Evolutionary conservation across 2,329 filamentous ascomycete genomes (phyloP).

Genomic region (Aspergillus tubingensis): DNA sequence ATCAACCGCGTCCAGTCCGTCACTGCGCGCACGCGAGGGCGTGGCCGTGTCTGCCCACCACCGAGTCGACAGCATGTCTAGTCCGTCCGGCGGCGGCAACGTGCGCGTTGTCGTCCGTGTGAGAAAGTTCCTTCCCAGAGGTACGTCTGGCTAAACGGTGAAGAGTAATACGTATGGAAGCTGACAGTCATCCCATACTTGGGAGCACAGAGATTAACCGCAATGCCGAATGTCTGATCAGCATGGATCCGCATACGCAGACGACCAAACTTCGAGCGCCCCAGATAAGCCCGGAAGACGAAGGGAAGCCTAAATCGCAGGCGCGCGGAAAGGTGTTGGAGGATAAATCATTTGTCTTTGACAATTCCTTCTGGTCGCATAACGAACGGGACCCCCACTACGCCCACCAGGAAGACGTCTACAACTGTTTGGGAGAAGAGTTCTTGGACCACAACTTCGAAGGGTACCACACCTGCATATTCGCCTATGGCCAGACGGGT

Average conservation of each 20-base stretch:
- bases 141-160: slow-evolving; percentile 47
- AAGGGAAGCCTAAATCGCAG: slow-evolving; percentile 61
- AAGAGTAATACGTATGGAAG: neutral
- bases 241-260: slow-evolving; percentile 87
- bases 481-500: slow-evolving; percentile 96
- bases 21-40: slow-evolving; percentile 71
- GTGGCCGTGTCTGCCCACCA: slow-evolving; percentile 54
- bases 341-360: slow-evolving; percentile 91
- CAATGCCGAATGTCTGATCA: slow-evolving; percentile 79
- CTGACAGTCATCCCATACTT: neutral
- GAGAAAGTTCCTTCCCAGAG: slow-evolving; percentile 74
- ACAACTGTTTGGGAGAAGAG: slow-evolving; percentile 90
- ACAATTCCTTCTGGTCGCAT: slow-evolving; percentile 98
- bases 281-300: slow-evolving; percentile 51
- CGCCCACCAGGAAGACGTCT: slow-evolving; percentile 88
- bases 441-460: slow-evolving; percentile 99
- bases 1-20: slow-evolving; percentile 77
- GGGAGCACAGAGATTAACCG: slow-evolving; percentile 70
- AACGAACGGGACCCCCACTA: slow-evolving; percentile 78
- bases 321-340: slow-evolving; percentile 72
- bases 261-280: slow-evolving; percentile 78
- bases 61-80: slow-evolving; percentile 48
- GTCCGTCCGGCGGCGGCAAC: slow-evolving; percentile 70
- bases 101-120: slow-evolving; percentile 82
- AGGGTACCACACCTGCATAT: slow-evolving; percentile 98